These are phyloP conservation scores for Ceratocystiopsis minuta DNA, from an alignment of 2,329 filamentous ascomycete species.

Conservation along the genomic window DNA sequence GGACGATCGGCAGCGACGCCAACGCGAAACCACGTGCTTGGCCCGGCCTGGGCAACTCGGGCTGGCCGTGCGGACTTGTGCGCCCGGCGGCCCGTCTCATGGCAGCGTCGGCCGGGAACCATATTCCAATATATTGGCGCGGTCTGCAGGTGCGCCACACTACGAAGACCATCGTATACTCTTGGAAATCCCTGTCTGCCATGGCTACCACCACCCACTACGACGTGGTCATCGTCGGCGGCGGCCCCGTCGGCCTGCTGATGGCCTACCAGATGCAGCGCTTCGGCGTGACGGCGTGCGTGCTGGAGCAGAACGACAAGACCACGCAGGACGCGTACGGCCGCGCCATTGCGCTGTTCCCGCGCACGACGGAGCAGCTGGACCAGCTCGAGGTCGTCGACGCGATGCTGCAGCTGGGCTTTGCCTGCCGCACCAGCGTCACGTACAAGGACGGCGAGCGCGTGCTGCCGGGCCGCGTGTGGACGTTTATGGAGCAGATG, in stretches of 20 bases:
- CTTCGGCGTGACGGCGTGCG: constrained; percentile 22
- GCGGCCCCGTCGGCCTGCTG: constrained; percentile 26
- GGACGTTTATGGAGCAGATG: constrained; percentile 35
- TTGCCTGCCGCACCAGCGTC: constrained; percentile 30
- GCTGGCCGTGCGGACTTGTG: too few relatives aligned
- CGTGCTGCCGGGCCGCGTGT: constrained; percentile 23
- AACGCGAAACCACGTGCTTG: too few relatives aligned
- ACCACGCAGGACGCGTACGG: constrained; percentile 32
- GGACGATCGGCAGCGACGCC: too few relatives aligned
- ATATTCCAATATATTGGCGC: too few relatives aligned
- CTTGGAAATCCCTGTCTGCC: background rate
- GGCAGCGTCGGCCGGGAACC: too few relatives aligned
- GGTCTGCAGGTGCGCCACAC: too few relatives aligned
- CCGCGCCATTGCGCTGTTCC: constrained; percentile 34
- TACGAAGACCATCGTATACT: too few relatives aligned
- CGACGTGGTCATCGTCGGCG: constrained; percentile 22
- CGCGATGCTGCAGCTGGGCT: constrained; percentile 30
- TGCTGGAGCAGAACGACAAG: constrained; percentile 31
- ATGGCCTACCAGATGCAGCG: constrained; percentile 27
- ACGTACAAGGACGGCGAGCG: constrained; percentile 30
- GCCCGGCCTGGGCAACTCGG: too few relatives aligned
- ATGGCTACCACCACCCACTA: background rate
- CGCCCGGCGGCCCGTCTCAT: too few relatives aligned
- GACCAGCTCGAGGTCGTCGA: constrained; percentile 32
- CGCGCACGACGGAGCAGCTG: constrained; percentile 31